Conservation (phyloP, 2,329 filamentous ascomycete species). For the Phyllosticta citriasiana region DNA sequence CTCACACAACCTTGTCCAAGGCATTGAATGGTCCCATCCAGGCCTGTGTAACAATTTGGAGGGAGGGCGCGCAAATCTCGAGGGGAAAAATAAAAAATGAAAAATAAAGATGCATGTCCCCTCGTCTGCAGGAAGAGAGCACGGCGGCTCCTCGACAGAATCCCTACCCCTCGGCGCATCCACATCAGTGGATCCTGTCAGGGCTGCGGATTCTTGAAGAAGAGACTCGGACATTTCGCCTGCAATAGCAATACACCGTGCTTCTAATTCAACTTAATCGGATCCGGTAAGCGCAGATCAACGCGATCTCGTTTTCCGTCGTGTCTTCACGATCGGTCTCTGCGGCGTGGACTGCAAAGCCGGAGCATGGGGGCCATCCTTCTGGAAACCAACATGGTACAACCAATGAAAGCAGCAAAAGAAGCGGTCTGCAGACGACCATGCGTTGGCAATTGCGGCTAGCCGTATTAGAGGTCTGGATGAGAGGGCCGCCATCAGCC, state of each 20-base stretch:
- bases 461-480: slow-evolving; percentile 3
- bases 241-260: not conserved
- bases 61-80: not conserved
- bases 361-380: not conserved
- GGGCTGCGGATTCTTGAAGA: slow-evolving; percentile 6
- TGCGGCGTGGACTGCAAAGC: not conserved
- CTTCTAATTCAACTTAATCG: slow-evolving; percentile 1
- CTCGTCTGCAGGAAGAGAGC: slow-evolving; percentile 2
- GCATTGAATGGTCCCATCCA: not conserved
- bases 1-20: not conserved
- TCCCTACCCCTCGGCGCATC: slow-evolving; percentile 2
- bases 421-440: slow-evolving; percentile 1
- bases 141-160: not conserved
- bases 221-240: slow-evolving; percentile 7
- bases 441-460: slow-evolving; percentile 6
- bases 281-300: slow-evolving; percentile 8
- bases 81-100: not conserved
- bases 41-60: slow-evolving; percentile 5
- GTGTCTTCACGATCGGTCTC: slow-evolving; percentile 7
- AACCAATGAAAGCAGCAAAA: not conserved
- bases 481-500: slow-evolving; percentile 4
- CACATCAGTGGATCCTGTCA: slow-evolving; percentile 1
- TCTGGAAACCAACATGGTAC: not conserved
- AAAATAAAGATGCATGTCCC: slow-evolving; percentile 8
- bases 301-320: slow-evolving; percentile 1